phyloP scores from a whole-genome alignment of 108 stramenopile species.

The Nitzschia sp. region DNA sequence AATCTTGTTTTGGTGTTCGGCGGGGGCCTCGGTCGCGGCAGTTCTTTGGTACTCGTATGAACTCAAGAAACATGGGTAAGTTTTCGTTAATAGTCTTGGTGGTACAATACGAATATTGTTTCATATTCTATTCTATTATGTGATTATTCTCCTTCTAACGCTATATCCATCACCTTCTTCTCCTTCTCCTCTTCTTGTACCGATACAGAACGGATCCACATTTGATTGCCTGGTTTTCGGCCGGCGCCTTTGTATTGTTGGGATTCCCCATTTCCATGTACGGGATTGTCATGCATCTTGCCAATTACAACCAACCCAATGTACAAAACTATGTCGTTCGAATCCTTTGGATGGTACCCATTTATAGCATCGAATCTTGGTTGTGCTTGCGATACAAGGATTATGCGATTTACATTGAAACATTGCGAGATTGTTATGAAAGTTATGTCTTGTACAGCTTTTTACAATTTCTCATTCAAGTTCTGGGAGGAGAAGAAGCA shows the following conservation, averaged over 20 bases:
- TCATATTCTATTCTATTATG: too few relatives aligned
- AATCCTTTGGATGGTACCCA: conserved; percentile 94
- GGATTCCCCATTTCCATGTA: conserved; percentile 89
- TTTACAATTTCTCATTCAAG: conserved; percentile 89
- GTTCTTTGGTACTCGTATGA: conserved; percentile 85
- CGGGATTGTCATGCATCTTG: conserved; percentile 83
- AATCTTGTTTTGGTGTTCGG: conserved; percentile 63
- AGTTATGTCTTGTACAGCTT: conserved; percentile 93
- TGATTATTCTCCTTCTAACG: too few relatives aligned
- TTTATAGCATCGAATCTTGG: conserved; percentile 92
- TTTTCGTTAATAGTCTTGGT: too few relatives aligned
- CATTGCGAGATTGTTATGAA: conserved; percentile 84
- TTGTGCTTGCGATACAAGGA: conserved; percentile 82
- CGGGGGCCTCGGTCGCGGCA: conserved; percentile 51
- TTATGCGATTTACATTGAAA: conserved; percentile 85
- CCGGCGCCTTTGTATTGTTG: conserved; percentile 86
- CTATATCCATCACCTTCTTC: not conserved
- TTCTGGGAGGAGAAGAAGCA: conserved; percentile 88
- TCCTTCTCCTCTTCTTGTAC: too few relatives aligned
- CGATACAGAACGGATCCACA: conserved; percentile 75
- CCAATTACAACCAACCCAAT: conserved; percentile 90
- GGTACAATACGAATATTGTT: too few relatives aligned
- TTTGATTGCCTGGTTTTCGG: conserved; percentile 88
- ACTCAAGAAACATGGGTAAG: conserved; percentile 75
- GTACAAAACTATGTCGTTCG: conserved; percentile 85